phyloP scores from a whole-genome alignment of 73 alveolate genomes.

The Urostyla sp. region DNA sequence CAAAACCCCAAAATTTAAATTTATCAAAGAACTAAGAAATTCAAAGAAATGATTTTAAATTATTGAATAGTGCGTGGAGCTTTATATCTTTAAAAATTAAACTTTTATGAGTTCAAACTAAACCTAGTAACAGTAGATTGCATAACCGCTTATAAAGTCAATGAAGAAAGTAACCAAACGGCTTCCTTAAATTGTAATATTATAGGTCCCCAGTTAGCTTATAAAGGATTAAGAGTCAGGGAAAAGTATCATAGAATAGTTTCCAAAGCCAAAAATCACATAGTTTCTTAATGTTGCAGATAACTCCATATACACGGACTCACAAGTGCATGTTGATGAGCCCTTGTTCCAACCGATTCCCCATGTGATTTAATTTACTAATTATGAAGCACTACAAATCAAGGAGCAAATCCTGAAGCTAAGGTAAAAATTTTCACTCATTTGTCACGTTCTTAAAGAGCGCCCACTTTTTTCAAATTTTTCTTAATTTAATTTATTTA shows the following conservation, averaged over 20 bases:
- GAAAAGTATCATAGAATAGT: constrained; percentile 81
- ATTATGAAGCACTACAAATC: constrained; percentile 95
- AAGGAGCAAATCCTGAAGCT: constrained; percentile 82
- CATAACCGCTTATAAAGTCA: constrained; percentile 35
- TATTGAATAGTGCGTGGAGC: no score
- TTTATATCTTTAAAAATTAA: no score
- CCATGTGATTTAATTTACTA: constrained; percentile 95
- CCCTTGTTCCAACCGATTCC: constrained; percentile 99
- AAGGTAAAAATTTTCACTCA: constrained; percentile 46
- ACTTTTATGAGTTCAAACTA: neutral
- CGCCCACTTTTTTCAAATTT: constrained; percentile 51
- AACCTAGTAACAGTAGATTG: constrained; percentile 17
- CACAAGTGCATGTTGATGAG: constrained; percentile 98
- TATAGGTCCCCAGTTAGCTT: constrained; percentile 74
- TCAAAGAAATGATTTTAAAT: no score
- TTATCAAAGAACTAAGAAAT: no score
- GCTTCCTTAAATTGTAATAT: neutral
- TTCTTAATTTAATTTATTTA: constrained; percentile 39
- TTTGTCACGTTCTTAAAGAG: constrained; percentile 1
- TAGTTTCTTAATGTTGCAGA: constrained; percentile 97
- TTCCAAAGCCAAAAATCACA: constrained; percentile 92
- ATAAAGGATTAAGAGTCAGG: constrained; percentile 89
- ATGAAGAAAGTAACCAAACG: constrained; percentile 52
- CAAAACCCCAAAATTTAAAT: no score
- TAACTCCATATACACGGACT: constrained; percentile 93